Evolutionary conservation across 768 basidiomycete species (phyloP).

Genomic region (Tylopilus subfusipes): DNA sequence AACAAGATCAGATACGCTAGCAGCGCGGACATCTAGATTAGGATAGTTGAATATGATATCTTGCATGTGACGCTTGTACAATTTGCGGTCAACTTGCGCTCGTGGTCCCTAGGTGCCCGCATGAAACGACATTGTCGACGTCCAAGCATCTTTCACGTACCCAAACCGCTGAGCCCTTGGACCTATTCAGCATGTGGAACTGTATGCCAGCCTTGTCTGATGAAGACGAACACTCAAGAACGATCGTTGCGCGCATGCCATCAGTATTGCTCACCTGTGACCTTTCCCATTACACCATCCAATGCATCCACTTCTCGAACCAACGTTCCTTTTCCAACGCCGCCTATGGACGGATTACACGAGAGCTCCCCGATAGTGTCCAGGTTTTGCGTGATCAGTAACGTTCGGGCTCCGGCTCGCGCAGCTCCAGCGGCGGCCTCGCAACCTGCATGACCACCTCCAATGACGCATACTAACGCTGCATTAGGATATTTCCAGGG

Average conservation of each 20-base stretch:
- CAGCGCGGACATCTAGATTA: constrained; percentile 65
- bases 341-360: constrained; percentile 91
- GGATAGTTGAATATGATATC: constrained; percentile 58
- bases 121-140: neutral
- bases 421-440: constrained; percentile 89
- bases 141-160: constrained; percentile 40
- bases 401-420: constrained; percentile 73
- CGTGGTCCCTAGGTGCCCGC: constrained; percentile 64
- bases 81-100: constrained; percentile 81
- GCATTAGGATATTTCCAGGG: constrained; percentile 27
- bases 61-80: constrained; percentile 86
- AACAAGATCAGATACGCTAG: constrained; percentile 76
- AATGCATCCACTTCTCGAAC: constrained; percentile 91
- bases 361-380: constrained; percentile 82
- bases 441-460: constrained; percentile 90
- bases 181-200: constrained; percentile 80
- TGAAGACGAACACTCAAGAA: neutral
- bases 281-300: constrained; percentile 79
- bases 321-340: constrained; percentile 87
- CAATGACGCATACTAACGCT: constrained; percentile 75
- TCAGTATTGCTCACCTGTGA: constrained; percentile 71
- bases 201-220: constrained; percentile 86
- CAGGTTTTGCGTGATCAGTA: constrained; percentile 77
- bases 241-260: neutral
- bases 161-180: constrained; percentile 89